Evolutionary conservation across 768 basidiomycete species (phyloP).

Genomic region (Psilocybe cubensis): DNA sequence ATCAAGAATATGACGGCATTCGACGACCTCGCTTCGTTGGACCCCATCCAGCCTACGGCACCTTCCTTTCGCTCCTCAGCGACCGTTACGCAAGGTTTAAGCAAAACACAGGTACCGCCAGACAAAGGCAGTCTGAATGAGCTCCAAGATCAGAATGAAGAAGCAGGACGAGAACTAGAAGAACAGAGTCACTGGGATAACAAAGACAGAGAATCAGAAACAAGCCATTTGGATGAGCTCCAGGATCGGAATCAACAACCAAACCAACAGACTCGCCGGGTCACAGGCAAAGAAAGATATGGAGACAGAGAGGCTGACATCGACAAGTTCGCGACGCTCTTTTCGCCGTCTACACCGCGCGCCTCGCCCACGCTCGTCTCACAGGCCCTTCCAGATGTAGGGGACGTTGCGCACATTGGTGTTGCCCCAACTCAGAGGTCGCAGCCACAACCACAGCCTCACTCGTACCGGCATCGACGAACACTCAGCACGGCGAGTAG

Average conservation of each 20-base stretch:
- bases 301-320: too few relatives aligned
- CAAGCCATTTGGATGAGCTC: too few relatives aligned
- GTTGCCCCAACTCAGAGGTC: too few relatives aligned
- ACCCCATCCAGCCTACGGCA: not conserved
- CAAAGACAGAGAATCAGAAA: too few relatives aligned
- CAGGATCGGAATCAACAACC: too few relatives aligned
- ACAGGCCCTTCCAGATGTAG: not conserved
- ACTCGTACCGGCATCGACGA: too few relatives aligned
- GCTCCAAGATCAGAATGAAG: not conserved
- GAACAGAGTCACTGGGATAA: too few relatives aligned
- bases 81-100: not conserved
- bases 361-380: conserved; percentile 32
- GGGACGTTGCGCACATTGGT: not conserved
- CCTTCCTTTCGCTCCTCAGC: not conserved
- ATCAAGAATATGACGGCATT: not conserved
- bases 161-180: not conserved
- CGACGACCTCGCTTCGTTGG: not conserved
- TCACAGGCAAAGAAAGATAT: too few relatives aligned
- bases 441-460: too few relatives aligned
- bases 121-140: not conserved
- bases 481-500: too few relatives aligned
- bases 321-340: conserved; percentile 44
- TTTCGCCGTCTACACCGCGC: conserved; percentile 42
- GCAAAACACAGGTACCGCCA: not conserved
- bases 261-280: too few relatives aligned